phyloP scores from a whole-genome alignment of 139 green algal genomes.

The Chlamydomonas sphaeroides region DNA sequence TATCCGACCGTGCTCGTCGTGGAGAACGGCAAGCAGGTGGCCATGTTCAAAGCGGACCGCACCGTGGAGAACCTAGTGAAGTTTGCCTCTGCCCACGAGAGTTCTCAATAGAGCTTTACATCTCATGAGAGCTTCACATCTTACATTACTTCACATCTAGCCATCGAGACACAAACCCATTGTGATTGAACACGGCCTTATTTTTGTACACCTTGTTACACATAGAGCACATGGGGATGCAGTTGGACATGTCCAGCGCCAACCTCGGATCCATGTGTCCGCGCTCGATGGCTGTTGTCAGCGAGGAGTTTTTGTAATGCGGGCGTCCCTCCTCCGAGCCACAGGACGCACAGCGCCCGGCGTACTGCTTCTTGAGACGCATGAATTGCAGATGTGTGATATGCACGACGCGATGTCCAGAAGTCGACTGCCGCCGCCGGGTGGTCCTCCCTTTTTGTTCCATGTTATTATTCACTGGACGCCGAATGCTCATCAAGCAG shows the following conservation, averaged over 20 bases:
- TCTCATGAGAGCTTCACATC: too few relatives aligned
- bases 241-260: background rate
- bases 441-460: background rate
- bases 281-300: background rate
- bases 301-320: conserved; percentile 3
- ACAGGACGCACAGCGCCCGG: conserved; percentile 2
- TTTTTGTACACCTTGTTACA: conserved; percentile 29
- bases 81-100: too few relatives aligned
- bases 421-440: too few relatives aligned
- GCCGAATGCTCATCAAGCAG: background rate
- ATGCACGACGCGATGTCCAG: background rate
- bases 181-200: conserved; percentile 9
- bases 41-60: too few relatives aligned
- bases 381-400: background rate
- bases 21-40: too few relatives aligned
- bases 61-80: too few relatives aligned
- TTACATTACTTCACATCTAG: background rate
- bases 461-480: background rate
- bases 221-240: conserved; percentile 29
- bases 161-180: conserved; percentile 3
- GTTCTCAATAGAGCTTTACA: background rate
- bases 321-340: conserved; percentile 1
- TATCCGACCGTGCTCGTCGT: too few relatives aligned
- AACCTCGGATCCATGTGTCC: conserved; percentile 9
- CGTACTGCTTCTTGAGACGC: background rate